These are phyloP conservation scores for Aschersonia sp. DNA, from an alignment of 2,329 filamentous ascomycete genomes.

Conservation along the genomic window DNA sequence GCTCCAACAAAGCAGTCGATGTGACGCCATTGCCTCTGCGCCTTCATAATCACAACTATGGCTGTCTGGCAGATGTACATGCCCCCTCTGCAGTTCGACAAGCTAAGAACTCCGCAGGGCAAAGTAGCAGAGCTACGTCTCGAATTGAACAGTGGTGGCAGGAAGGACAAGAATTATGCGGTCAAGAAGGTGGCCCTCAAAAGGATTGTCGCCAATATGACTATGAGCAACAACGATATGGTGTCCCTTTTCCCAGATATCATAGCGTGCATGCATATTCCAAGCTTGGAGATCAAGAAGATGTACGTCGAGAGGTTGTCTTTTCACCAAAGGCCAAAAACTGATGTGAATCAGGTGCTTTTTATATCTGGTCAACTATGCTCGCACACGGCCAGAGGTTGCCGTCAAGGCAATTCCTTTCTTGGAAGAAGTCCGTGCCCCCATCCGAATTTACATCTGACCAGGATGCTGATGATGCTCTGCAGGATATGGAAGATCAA, in stretches of 20 bases:
- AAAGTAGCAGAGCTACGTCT: slow-evolving; percentile 95
- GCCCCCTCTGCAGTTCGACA: slow-evolving; percentile 27
- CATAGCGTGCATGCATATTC: slow-evolving; percentile 87
- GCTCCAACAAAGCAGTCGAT: not conserved
- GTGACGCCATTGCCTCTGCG: not conserved
- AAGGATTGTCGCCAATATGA: slow-evolving; percentile 99
- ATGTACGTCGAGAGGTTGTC: slow-evolving; percentile 44
- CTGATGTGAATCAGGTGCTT: slow-evolving; percentile 58
- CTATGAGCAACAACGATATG: slow-evolving; percentile 99
- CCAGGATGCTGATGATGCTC: slow-evolving; percentile 5
- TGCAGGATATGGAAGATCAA: slow-evolving; percentile 84
- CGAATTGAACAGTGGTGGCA: slow-evolving; percentile 84
- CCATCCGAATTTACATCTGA: not conserved
- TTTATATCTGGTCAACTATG: slow-evolving; percentile 92
- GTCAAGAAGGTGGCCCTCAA: slow-evolving; percentile 96
- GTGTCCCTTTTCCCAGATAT: slow-evolving; percentile 92
- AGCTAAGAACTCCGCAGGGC: slow-evolving; percentile 60
- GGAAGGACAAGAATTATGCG: slow-evolving; percentile 94
- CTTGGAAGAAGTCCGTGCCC: slow-evolving; percentile 51
- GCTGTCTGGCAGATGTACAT: slow-evolving; percentile 40
- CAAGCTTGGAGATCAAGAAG: slow-evolving; percentile 96
- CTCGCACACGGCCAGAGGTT: slow-evolving; percentile 83
- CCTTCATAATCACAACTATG: slow-evolving; percentile 5
- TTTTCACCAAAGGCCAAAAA: not conserved
- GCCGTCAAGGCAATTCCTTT: slow-evolving; percentile 86